These are phyloP conservation scores for Thalassiosira exigua DNA, from an alignment of 352 stramenopile genomes.

Conservation along the genomic window DNA sequence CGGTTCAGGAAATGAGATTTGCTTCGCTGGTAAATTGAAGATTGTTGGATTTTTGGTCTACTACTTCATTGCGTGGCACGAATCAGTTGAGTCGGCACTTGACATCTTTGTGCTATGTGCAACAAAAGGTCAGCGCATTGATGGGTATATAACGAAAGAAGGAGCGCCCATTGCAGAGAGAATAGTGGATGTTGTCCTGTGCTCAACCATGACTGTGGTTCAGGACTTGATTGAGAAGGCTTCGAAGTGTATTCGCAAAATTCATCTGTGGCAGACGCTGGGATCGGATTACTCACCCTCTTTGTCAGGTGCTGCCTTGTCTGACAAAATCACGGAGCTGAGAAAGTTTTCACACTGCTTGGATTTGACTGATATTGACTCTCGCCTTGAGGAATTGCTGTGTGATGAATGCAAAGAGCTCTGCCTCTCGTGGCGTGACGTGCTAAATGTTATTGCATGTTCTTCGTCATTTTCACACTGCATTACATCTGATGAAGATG, in stretches of 20 bases:
- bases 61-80: conserved; percentile 63
- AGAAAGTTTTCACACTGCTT: conserved; percentile 42
- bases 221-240: conserved; percentile 37
- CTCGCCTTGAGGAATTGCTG: conserved; percentile 34
- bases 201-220: conserved; percentile 49
- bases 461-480: conserved; percentile 55
- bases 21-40: conserved; percentile 25
- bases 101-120: conserved; percentile 61
- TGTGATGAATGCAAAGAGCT: conserved; percentile 44
- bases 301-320: conserved; percentile 10
- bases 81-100: conserved; percentile 52
- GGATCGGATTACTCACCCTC: conserved; percentile 28
- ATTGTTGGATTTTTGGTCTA: conserved; percentile 41
- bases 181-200: conserved; percentile 51
- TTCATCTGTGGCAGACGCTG: conserved; percentile 50
- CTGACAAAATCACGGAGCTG: conserved; percentile 43
- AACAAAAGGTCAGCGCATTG: conserved; percentile 47
- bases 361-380: conserved; percentile 41
- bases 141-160: conserved; percentile 57
- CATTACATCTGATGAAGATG: conserved; percentile 30
- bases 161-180: conserved; percentile 51
- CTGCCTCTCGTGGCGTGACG: conserved; percentile 47
- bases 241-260: conserved; percentile 42
- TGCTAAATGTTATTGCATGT: conserved; percentile 39
- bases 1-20: conserved; percentile 20